Percentiles rank a stretch among this genome's conserved stretches.
Evolutionary conservation across 2,329 filamentous ascomycete species (phyloP).

Genomic region (Epicoccum sorghinum): DNA sequence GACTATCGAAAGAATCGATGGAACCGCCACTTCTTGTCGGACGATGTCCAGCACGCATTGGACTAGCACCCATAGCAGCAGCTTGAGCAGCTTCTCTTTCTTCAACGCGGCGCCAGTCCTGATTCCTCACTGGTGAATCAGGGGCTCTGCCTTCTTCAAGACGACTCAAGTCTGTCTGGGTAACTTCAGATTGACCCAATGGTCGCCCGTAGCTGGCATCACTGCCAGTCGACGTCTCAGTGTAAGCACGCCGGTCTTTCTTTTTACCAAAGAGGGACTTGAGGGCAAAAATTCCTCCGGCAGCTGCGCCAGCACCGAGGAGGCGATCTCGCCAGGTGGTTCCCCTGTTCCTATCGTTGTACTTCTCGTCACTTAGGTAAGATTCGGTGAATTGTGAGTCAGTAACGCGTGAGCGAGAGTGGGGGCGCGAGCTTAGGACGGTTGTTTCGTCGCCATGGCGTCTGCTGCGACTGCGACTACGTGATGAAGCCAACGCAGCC

Average conservation of each 20-base stretch:
- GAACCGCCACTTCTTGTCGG: conserved; percentile 46
- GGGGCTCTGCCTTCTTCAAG: conserved; percentile 62
- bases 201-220: conserved; percentile 61
- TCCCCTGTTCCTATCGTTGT: conserved; percentile 33
- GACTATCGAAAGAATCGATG: conserved; percentile 49
- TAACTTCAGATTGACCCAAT: conserved; percentile 55
- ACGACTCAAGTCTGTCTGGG: conserved; percentile 54
- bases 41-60: conserved; percentile 37
- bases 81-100: conserved; percentile 48
- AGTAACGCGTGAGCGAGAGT: conserved; percentile 37
- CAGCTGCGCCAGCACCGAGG: conserved; percentile 52
- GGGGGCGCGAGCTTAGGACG: conserved; percentile 43
- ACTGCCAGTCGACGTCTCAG: conserved; percentile 55
- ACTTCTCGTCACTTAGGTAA: conserved; percentile 53
- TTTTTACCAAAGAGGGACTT: conserved; percentile 66
- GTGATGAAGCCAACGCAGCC: conserved; percentile 60
- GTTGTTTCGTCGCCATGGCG: conserved; percentile 32
- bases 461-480: conserved; percentile 48
- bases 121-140: conserved; percentile 49
- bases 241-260: conserved; percentile 44
- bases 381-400: conserved; percentile 40
- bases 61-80: conserved; percentile 56
- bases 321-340: conserved; percentile 55
- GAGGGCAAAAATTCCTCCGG: conserved; percentile 49
- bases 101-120: conserved; percentile 45